Base-by-base conservation (phyloP, 2,329 filamentous ascomycete species). In the Sordariomycetes sp. region DNA sequence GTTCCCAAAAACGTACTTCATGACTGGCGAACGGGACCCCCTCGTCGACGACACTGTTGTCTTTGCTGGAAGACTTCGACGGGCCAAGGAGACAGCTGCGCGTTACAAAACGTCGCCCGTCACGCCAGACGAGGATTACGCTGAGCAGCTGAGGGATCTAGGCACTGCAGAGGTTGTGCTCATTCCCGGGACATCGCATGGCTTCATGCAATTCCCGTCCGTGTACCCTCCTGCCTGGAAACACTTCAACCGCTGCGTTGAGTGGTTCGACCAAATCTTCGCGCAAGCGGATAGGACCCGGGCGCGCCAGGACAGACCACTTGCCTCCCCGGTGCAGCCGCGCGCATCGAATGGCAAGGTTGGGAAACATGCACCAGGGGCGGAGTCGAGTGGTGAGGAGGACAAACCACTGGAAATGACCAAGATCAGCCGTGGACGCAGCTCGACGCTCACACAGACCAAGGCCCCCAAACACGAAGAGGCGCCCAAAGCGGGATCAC, bases 21-120 rank as follows among this genome's bases (percentile, higher is more conserved):
- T 96, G 34, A 96, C 92, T 0, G 92, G 92, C 32, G 92, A 98
- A 61, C 81, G 90, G 20, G 92, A 98, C 52, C 92, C 92, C 0
- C 64, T 98, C 0, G 92, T 96, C 0, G 92, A 98, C 51, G 92
- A 98, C 54, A 98, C 92, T 0, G 86, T 95, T 31, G 88, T 98
- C 41, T 95, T 98, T 49, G 88, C 92, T 0, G 92, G 90, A 1
- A 69, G 90, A 1, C 58, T 98, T n/a, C 71, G 87, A 6, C 77
- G 88, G 40, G 86, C 87, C 3, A 94, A 80, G 50, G 72, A 75
- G 15, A 69, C 69, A 0, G 62, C 55, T 6, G 46, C 45, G 3
- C 36, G 42, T 15, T 39, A 40, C 16, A 26, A 32, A 25, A 20
- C 45, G n/a, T 41, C 34, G 30, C 35, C 39, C 21, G 40, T 30